Conservation (phyloP, 495 filamentous ascomycete genomes). For the Daldinia caldariorum region DNA sequence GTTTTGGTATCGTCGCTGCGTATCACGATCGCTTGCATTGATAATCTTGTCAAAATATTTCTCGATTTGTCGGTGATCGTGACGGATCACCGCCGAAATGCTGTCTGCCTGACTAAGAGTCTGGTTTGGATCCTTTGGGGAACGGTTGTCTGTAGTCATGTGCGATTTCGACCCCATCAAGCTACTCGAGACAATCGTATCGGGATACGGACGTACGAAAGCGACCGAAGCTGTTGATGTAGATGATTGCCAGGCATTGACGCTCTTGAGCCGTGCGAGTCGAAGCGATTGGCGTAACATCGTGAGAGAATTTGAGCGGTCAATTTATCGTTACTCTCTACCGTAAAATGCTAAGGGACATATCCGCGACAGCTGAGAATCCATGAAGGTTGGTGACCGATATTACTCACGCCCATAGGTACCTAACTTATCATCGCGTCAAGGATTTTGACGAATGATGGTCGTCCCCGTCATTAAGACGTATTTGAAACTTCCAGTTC, state of each 20-base stretch:
- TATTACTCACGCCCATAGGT: slow-evolving; percentile 16
- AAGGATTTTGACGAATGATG: slow-evolving; percentile 21
- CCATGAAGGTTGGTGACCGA: not conserved
- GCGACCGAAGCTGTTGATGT: slow-evolving; percentile 1
- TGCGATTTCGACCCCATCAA: not conserved
- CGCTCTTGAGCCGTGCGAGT: slow-evolving; percentile 3
- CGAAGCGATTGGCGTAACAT: slow-evolving; percentile 29
- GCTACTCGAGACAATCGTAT: slow-evolving; percentile 14
- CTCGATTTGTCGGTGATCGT: slow-evolving; percentile 72
- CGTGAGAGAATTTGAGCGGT: not conserved
- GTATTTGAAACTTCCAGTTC: slow-evolving; percentile 28
- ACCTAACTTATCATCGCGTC: slow-evolving; percentile 28
- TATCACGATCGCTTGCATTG: slow-evolving; percentile 57
- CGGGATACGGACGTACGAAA: slow-evolving; percentile 23
- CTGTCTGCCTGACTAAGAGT: slow-evolving; percentile 14
- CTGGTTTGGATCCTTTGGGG: slow-evolving; percentile 5
- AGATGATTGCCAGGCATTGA: not conserved
- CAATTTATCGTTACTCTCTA: not conserved
- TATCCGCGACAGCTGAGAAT: not conserved
- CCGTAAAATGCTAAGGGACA: not conserved
- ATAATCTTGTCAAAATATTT: slow-evolving; percentile 67
- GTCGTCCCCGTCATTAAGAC: slow-evolving; percentile 28
- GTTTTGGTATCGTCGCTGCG: slow-evolving; percentile 67
- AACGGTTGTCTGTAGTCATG: slow-evolving; percentile 1
- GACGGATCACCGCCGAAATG: slow-evolving; percentile 54